Evolutionary conservation across 2,329 filamentous ascomycete species (phyloP).

Genomic region (Scedosporium apiospermum): DNA sequence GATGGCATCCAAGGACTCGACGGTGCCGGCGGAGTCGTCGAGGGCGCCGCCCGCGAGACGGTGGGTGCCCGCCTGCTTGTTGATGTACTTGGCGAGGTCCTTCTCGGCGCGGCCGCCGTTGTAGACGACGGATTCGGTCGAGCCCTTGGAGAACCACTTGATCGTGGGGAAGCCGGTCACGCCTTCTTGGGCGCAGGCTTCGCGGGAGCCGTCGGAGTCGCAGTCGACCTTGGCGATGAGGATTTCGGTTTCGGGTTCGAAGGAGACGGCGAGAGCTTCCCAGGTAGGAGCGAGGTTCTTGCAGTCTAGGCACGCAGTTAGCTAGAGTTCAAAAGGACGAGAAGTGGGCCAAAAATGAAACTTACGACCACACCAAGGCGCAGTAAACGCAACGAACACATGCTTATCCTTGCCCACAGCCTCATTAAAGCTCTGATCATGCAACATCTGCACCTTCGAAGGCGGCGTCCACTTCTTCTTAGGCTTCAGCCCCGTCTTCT

Average conservation of each 20-base stretch:
- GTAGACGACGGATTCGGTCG: constrained; percentile 63
- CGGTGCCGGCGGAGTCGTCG: constrained; percentile 68
- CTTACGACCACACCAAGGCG: constrained; percentile 97
- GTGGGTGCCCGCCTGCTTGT: constrained; percentile 81
- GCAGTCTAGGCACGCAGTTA: constrained; percentile 59
- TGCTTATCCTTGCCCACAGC: constrained; percentile 77
- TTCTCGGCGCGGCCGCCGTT: constrained; percentile 65
- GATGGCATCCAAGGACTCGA: constrained; percentile 67
- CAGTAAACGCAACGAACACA: constrained; percentile 92
- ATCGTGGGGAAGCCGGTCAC: constrained; percentile 90
- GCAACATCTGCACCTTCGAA: constrained; percentile 71
- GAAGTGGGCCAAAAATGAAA: constrained; percentile 18
- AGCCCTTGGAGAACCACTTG: constrained; percentile 90
- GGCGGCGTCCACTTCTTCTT: constrained; percentile 66
- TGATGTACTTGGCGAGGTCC: constrained; percentile 72
- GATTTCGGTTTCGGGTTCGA: constrained; percentile 66
- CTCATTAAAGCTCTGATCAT: constrained; percentile 67
- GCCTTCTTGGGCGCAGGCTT: constrained; percentile 63
- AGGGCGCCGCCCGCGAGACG: constrained; percentile 73
- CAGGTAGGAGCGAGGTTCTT: constrained; percentile 85
- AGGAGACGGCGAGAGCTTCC: constrained; percentile 80
- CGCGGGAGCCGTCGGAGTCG: constrained; percentile 78
- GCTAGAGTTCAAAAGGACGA: neutral
- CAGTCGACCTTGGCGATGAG: constrained; percentile 93
- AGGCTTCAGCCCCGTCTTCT: constrained; percentile 78